Conservation (phyloP, 192 early-diverging fungal species). For the Entomortierella chlamydospora region DNA sequence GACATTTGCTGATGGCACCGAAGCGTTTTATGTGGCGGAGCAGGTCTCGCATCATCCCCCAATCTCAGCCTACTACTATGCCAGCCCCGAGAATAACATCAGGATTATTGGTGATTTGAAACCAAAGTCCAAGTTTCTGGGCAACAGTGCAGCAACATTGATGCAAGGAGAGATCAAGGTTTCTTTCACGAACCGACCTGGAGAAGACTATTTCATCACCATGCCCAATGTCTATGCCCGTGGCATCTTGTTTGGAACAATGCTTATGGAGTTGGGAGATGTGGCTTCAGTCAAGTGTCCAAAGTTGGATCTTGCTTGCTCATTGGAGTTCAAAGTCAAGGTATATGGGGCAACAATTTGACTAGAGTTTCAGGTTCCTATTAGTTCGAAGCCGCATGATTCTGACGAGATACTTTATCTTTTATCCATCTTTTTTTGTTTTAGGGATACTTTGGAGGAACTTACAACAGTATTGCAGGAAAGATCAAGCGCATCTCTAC, state of each 20-base stretch:
- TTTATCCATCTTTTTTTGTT: neutral
- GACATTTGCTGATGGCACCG: slow-evolving; percentile 74
- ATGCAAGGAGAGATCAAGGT: slow-evolving; percentile 82
- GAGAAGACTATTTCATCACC: slow-evolving; percentile 83
- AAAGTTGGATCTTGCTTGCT: slow-evolving; percentile 80
- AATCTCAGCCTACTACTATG: slow-evolving; percentile 86
- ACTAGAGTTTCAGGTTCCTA: no score
- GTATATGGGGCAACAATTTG: slow-evolving; percentile 59
- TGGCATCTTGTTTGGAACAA: slow-evolving; percentile 93
- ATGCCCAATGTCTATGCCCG: slow-evolving; percentile 96
- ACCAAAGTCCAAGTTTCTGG: slow-evolving; percentile 89
- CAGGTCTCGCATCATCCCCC: slow-evolving; percentile 97
- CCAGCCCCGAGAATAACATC: slow-evolving; percentile 84
- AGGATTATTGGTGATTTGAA: slow-evolving; percentile 82
- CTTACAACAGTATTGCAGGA: slow-evolving; percentile 83
- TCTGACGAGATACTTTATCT: neutral
- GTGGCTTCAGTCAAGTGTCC: slow-evolving; percentile 75
- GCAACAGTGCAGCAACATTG: slow-evolving; percentile 92
- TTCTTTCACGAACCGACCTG: slow-evolving; percentile 68
- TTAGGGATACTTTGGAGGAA: slow-evolving; percentile 80
- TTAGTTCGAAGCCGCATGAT: no score
- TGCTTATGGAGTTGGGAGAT: slow-evolving; percentile 95
- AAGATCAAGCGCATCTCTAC: slow-evolving; percentile 84
- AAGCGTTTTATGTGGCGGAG: slow-evolving; percentile 87
- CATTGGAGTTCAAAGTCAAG: slow-evolving; percentile 93